A percentile compares a stretch with the other conserved stretches of the same genome.
These are phyloP conservation scores for Pyrus betulifolia DNA, from an alignment of 306 rosid species.

Conservation along the genomic window DNA sequence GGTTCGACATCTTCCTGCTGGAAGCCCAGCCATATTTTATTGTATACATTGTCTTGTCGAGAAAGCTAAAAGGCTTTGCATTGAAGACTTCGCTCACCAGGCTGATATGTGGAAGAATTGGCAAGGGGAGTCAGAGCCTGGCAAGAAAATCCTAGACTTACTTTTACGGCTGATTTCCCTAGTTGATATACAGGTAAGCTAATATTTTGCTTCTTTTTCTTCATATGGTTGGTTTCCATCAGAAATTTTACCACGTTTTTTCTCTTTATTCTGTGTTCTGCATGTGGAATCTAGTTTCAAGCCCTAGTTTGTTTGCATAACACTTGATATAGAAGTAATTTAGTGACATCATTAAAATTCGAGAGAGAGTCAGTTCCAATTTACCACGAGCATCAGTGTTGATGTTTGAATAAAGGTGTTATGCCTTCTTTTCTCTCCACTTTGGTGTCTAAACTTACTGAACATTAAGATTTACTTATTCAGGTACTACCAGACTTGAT, in stretches of 20 bases:
- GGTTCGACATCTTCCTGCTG: constrained; percentile 82
- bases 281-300: background rate
- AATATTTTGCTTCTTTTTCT: background rate
- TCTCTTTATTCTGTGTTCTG: background rate
- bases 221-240: background rate
- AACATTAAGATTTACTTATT: background rate
- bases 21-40: constrained; percentile 80
- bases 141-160: constrained; percentile 76
- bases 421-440: background rate
- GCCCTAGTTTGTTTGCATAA: background rate
- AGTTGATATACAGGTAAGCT: constrained; percentile 73
- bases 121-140: constrained; percentile 81
- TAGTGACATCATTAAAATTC: background rate
- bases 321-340: background rate
- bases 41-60: constrained; percentile 62
- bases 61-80: constrained; percentile 53
- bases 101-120: constrained; percentile 59
- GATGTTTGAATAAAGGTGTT: background rate
- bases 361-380: background rate
- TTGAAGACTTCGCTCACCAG: constrained; percentile 36
- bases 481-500: constrained; percentile 85
- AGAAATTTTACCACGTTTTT: background rate
- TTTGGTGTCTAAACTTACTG: constrained; percentile 1
- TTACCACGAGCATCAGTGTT: background rate
- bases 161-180: constrained; percentile 66